phyloP scores from a whole-genome alignment of 2,329 filamentous ascomycete genomes.

The Beauveria varroae region DNA sequence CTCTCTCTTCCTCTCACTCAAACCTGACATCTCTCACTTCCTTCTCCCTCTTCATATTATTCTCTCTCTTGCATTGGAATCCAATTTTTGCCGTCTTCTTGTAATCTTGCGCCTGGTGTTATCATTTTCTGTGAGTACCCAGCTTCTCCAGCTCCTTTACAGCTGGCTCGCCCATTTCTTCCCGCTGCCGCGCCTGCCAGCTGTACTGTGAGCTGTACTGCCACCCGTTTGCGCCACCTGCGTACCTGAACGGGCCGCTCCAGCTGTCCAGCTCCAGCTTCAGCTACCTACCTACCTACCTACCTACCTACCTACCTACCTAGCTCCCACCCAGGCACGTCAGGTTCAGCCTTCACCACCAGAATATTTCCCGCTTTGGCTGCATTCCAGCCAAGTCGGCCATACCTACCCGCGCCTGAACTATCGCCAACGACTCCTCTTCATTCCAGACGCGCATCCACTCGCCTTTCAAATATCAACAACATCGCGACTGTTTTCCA shows the following conservation, averaged over 20 bases:
- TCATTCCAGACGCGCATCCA: constrained; percentile 12
- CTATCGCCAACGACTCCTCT: background rate
- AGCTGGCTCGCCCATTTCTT: background rate
- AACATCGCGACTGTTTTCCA: background rate
- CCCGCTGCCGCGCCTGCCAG: background rate
- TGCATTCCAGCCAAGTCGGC: constrained; percentile 2
- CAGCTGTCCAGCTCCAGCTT: background rate
- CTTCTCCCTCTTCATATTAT: background rate
- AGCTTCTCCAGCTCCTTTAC: background rate
- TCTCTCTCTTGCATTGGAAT: constrained; percentile 6
- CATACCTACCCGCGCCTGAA: background rate
- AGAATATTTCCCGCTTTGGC: background rate
- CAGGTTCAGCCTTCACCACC: background rate
- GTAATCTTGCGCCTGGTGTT: background rate
- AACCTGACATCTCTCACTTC: constrained; percentile 6
- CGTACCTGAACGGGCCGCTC: background rate
- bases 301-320: background rate
- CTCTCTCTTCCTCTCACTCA: constrained; percentile 2
- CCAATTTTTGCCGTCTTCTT: background rate
- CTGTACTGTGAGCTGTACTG: background rate
- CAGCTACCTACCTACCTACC: background rate
- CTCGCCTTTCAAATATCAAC: background rate
- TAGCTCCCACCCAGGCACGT: background rate
- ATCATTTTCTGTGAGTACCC: background rate
- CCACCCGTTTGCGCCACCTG: constrained; percentile 9